A percentile compares a stretch with the other conserved stretches of the same genome.
Evolutionary conservation across 2,329 filamentous ascomycete species (phyloP).

Genomic region (Fusarium equiseti): DNA sequence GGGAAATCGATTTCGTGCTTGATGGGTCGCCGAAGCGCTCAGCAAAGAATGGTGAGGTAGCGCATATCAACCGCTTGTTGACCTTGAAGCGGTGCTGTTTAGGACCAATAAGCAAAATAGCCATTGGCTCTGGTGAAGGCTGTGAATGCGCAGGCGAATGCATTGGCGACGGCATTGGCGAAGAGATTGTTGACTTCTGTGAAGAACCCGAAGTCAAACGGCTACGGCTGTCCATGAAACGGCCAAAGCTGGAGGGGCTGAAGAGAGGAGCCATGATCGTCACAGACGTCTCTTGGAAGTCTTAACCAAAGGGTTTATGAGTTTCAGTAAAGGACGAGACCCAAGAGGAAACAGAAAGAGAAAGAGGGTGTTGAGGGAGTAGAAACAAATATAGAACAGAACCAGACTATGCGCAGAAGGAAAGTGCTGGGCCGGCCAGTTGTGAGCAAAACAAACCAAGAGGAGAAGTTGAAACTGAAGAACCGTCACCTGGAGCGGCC

Average conservation of each 20-base stretch:
- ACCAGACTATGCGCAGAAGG: slow-evolving; percentile 22
- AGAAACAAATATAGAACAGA: slow-evolving; percentile 34
- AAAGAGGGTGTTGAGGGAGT: slow-evolving; percentile 30
- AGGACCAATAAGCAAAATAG: slow-evolving; percentile 58
- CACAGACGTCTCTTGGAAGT: slow-evolving; percentile 12
- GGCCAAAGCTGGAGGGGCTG: slow-evolving; percentile 41
- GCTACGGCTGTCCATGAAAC: slow-evolving; percentile 36
- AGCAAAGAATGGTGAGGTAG: slow-evolving; percentile 62
- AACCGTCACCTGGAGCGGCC: slow-evolving; percentile 41
- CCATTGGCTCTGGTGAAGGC: slow-evolving; percentile 43
- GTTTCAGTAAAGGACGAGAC: slow-evolving; percentile 34
- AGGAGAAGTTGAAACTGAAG: slow-evolving; percentile 42
- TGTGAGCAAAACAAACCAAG: slow-evolving; percentile 34
- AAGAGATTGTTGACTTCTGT: slow-evolving; percentile 41
- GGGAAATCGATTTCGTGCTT: slow-evolving; percentile 48
- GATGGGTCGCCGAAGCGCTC: slow-evolving; percentile 56
- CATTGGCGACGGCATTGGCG: slow-evolving; percentile 30
- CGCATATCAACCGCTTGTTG: slow-evolving; percentile 60
- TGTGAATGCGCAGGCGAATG: slow-evolving; percentile 39
- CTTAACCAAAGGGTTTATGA: slow-evolving; percentile 17
- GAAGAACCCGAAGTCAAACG: slow-evolving; percentile 29
- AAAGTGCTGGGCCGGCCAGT: slow-evolving; percentile 44
- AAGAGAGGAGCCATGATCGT: slow-evolving; percentile 44
- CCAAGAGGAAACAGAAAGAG: slow-evolving; percentile 30
- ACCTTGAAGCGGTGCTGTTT: slow-evolving; percentile 57